phyloP scores from a whole-genome alignment of 768 basidiomycete genomes.

The Tricholomella constricta region DNA sequence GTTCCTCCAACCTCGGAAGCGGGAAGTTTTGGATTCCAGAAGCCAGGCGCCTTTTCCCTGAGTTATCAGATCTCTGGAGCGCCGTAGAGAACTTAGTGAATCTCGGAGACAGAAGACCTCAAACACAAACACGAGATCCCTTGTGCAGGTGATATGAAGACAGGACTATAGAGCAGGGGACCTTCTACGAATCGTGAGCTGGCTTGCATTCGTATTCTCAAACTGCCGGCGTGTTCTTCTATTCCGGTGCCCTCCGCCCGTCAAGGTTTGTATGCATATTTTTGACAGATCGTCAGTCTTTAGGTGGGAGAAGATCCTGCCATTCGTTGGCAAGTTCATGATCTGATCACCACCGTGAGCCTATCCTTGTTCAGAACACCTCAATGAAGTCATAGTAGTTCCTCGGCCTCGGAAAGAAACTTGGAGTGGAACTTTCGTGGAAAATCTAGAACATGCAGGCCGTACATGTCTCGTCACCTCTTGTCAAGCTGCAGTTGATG shows the following conservation, averaged over 20 bases:
- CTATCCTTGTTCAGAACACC: conserved; percentile 2
- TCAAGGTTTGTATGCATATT: conserved; percentile 3
- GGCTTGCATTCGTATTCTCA: conserved; percentile 6
- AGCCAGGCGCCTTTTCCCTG: background rate
- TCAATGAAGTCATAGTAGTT: conserved; percentile 5
- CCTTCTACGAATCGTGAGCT: conserved; percentile 8
- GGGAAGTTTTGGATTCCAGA: background rate
- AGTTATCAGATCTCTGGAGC: conserved; percentile 7
- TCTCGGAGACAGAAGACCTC: background rate
- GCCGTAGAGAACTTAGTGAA: conserved; percentile 3
- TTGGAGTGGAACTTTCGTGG: too few relatives aligned
- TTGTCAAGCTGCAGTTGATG: conserved; percentile 10
- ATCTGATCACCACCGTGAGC: conserved; percentile 9
- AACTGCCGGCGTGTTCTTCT: conserved; percentile 3
- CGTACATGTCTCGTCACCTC: conserved; percentile 6
- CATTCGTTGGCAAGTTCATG: conserved; percentile 4
- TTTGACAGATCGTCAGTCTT: conserved; percentile 10
- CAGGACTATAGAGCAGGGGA: background rate
- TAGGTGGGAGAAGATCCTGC: conserved; percentile 17
- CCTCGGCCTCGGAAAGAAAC: background rate
- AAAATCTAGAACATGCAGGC: background rate
- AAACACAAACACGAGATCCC: background rate
- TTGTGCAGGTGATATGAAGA: background rate
- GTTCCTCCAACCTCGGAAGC: conserved; percentile 21
- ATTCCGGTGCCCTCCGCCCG: conserved; percentile 16